phyloP scores from a whole-genome alignment of 2,329 filamentous ascomycete species.

The Apiospora arundinis region DNA sequence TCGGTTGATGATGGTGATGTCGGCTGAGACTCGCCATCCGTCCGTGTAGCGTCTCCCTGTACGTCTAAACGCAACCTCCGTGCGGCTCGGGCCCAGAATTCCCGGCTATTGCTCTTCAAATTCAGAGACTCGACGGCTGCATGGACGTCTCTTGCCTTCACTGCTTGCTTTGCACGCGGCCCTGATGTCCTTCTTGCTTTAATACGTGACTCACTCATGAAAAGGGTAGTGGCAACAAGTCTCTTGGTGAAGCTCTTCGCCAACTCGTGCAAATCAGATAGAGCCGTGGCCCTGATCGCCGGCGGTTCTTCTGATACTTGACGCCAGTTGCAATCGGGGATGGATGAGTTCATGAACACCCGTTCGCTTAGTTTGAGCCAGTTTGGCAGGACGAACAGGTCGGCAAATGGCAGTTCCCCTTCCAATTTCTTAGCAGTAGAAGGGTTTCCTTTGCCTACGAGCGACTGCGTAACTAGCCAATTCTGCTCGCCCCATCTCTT shows the following conservation, averaged over 20 bases:
- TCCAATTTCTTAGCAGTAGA: conserved; percentile 28
- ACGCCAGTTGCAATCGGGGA: conserved; percentile 71
- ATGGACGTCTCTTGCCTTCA: conserved; percentile 53
- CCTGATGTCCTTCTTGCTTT: conserved; percentile 51
- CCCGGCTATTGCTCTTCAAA: conserved; percentile 43
- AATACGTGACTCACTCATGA: conserved; percentile 73
- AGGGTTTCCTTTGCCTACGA: neutral
- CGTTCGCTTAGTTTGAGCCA: conserved; percentile 70
- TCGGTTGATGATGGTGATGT: conserved; percentile 17
- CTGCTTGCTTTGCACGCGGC: conserved; percentile 35
- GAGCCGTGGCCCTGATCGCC: conserved; percentile 74
- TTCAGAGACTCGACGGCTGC: conserved; percentile 57
- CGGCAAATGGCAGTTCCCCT: conserved; percentile 51
- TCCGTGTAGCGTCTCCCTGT: conserved; percentile 41
- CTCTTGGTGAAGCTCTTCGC: conserved; percentile 71
- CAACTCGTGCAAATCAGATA: conserved; percentile 78
- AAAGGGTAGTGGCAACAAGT: conserved; percentile 72
- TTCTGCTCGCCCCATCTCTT: conserved; percentile 61
- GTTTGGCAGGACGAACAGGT: conserved; percentile 62
- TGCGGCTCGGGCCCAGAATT: conserved; percentile 56
- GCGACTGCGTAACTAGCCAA: conserved; percentile 67
- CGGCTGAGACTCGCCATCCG: neutral
- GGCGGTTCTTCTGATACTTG: conserved; percentile 66
- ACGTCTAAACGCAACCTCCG: conserved; percentile 58
- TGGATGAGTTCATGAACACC: conserved; percentile 77